phyloP scores from a whole-genome alignment of 805 yeast species.

The Cyberlindnera maritima region DNA sequence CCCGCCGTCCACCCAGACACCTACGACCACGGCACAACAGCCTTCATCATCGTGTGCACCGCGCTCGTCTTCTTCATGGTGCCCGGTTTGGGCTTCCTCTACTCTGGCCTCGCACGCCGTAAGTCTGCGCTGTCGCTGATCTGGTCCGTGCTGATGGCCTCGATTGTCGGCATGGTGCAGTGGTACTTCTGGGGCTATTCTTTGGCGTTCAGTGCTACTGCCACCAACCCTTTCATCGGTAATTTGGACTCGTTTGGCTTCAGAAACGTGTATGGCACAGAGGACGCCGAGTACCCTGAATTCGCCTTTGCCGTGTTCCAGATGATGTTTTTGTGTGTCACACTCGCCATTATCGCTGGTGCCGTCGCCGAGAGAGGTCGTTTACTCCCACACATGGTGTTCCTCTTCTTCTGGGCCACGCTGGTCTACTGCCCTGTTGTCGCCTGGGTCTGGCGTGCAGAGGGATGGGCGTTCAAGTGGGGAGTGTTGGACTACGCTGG shows the following conservation, averaged over 20 bases:
- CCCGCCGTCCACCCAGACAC: constrained; percentile 30
- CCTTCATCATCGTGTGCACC: constrained; percentile 56
- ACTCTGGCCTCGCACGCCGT: constrained; percentile 87
- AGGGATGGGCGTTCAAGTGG: constrained; percentile 92
- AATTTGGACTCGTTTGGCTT: constrained; percentile 81
- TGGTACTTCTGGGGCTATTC: constrained; percentile 99
- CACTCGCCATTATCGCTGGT: constrained; percentile 87
- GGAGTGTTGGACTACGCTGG: constrained; percentile 97
- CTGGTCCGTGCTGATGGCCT: constrained; percentile 74
- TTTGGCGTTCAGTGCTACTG: constrained; percentile 76
- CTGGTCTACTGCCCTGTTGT: constrained; percentile 93
- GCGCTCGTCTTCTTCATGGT: constrained; percentile 86
- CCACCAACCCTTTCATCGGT: constrained; percentile 85
- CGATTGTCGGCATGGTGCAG: constrained; percentile 73
- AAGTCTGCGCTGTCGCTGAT: constrained; percentile 86
- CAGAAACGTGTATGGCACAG: constrained; percentile 57
- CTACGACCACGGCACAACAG: constrained; percentile 46
- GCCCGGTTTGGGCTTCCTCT: constrained; percentile 90
- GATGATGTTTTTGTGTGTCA: constrained; percentile 89
- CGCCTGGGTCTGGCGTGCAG: constrained; percentile 91
- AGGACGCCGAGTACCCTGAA: constrained; percentile 63
- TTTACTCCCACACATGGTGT: constrained; percentile 77
- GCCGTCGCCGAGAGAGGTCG: constrained; percentile 94
- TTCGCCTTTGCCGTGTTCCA: constrained; percentile 84
- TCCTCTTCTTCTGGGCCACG: constrained; percentile 86